Evolutionary conservation across 352 stramenopile species (phyloP), one percentile per base, ranked within the genome.

Genomic region (Globisporangium emineosum): DNA sequence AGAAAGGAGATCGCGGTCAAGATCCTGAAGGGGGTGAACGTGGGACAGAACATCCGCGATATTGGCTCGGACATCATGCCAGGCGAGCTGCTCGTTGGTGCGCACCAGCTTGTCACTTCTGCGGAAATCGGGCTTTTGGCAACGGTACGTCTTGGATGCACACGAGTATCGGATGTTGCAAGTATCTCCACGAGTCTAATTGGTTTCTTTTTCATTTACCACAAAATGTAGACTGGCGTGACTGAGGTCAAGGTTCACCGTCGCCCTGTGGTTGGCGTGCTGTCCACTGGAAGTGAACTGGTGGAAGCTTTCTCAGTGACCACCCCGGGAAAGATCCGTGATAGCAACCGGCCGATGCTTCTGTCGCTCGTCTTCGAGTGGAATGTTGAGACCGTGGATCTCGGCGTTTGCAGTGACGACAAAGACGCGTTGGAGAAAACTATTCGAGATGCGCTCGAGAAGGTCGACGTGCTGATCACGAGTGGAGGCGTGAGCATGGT

Each of bases 221-320:
- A 49, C 32, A 1, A 17, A 29, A 3, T 43, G 9, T 58, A 94
- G 85, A 76, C 81, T 19, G 94, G 94, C 1, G 67, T 94, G 33
- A 71, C 76, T 2, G 54, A 83, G 15, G 83, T 98, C 19, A 43
- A 59, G n/a, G 86, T 94, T 17, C 81, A 93, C 32, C 62, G 77
- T 2, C 73, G 72, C 9, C 89, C 94, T 7, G 70, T 85, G 2
- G 83, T 99, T 6, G 96, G 93, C 37, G 88, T 99, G 43, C 69
- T 99, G 8, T 99, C 96, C 5, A 99, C 97, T 0, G 97, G 97
- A 9, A 97, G 94, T 63, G 97, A 99, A 76, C 77, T 99, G 0
- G 71, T 98, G 2, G 71, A 89, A 32, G 72, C 81, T 0, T 89
- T 83, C 55, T 62, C 69, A 29, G 56, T 73, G 8, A 75, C 71